phyloP scores from a whole-genome alignment of 2,329 filamentous ascomycete species.

The Calonectria multiphialidica region DNA sequence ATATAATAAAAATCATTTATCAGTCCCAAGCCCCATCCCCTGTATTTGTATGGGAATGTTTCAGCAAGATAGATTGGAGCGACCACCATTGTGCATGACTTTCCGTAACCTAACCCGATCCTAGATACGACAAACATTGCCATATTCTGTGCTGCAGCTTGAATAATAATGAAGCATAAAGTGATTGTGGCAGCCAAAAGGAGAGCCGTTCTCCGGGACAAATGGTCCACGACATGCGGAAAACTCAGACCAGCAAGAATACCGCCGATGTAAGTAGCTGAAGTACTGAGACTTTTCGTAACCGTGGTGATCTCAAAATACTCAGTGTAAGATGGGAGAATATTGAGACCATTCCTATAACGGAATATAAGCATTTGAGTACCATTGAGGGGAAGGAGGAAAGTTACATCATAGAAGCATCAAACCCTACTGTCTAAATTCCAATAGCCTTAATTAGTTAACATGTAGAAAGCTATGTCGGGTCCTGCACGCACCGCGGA shows the following conservation, averaged over 20 bases:
- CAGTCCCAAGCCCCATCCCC: slow-evolving; percentile 28
- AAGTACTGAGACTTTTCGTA: slow-evolving; percentile 64
- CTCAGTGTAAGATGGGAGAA: slow-evolving; percentile 63
- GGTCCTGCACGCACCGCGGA: background rate
- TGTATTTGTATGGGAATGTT: slow-evolving; percentile 52
- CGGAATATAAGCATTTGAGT: too few species aligned
- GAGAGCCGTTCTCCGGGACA: slow-evolving; percentile 8
- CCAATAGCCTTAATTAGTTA: background rate
- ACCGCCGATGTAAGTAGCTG: slow-evolving; percentile 46
- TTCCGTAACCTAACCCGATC: slow-evolving; percentile 61
- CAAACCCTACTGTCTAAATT: background rate
- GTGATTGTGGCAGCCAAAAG: slow-evolving; percentile 44
- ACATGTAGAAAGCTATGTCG: too few species aligned
- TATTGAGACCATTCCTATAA: slow-evolving; percentile 61
- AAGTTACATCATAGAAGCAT: background rate
- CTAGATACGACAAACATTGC: slow-evolving; percentile 36
- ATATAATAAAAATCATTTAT: slow-evolving; percentile 16
- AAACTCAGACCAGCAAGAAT: background rate
- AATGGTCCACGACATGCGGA: background rate
- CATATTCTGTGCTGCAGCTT: slow-evolving; percentile 52
- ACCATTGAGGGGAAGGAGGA: too few species aligned
- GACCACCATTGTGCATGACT: slow-evolving; percentile 55
- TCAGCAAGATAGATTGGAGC: slow-evolving; percentile 62
- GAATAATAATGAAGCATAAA: slow-evolving; percentile 57
- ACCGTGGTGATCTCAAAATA: slow-evolving; percentile 64